Evolutionary conservation across 768 basidiomycete genomes (phyloP).

Genomic region (Symmetrospora coprosmae): DNA sequence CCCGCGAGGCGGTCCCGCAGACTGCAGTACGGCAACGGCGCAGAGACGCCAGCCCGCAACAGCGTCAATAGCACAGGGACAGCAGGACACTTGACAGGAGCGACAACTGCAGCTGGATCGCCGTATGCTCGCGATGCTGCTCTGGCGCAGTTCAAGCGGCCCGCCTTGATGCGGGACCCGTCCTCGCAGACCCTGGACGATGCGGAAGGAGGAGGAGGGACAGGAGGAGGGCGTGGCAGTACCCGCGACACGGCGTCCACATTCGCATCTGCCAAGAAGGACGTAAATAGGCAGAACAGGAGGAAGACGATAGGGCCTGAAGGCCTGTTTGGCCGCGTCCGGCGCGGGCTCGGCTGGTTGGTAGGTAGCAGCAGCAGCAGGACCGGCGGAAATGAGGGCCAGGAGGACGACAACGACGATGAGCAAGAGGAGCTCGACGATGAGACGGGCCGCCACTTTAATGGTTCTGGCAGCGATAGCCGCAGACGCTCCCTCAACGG

Average conservation of each 20-base stretch:
- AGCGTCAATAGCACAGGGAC: background rate
- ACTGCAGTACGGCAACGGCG: background rate
- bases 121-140: constrained; percentile 1
- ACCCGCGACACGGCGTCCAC: background rate
- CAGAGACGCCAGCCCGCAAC: too few species aligned
- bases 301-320: background rate
- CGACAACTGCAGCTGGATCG: background rate
- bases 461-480: too few species aligned
- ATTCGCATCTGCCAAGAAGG: background rate
- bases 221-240: too few species aligned
- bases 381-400: background rate
- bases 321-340: background rate
- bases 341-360: background rate
- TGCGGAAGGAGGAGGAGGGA: background rate
- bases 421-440: background rate
- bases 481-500: too few species aligned
- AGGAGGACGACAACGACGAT: background rate
- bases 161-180: background rate
- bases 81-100: background rate
- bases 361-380: background rate
- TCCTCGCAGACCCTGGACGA: background rate
- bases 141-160: background rate
- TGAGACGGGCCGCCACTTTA: too few species aligned
- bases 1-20: constrained; percentile 2
- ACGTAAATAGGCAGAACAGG: background rate